Conservation (phyloP, 352 stramenopile genomes). For the Phytophthora ohioensis region DNA sequence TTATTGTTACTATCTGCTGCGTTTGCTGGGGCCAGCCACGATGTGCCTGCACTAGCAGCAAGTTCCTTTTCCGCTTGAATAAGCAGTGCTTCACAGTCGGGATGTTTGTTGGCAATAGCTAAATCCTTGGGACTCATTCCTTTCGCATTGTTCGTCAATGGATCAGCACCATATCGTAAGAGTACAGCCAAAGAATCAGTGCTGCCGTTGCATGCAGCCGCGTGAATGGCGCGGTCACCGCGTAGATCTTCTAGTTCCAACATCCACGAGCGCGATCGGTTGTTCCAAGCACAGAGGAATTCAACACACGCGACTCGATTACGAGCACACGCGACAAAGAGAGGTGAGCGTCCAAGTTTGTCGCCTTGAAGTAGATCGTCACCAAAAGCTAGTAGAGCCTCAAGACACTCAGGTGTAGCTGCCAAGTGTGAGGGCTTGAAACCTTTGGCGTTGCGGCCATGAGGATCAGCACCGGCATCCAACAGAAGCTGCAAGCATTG, state of each 20-base stretch:
- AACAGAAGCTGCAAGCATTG: slow-evolving; percentile 57
- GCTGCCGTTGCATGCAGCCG: slow-evolving; percentile 71
- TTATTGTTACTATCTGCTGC: slow-evolving; percentile 37
- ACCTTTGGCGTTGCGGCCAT: slow-evolving; percentile 71
- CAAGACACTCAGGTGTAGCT: slow-evolving; percentile 60
- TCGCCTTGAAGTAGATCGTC: slow-evolving; percentile 75
- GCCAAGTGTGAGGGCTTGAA: slow-evolving; percentile 77
- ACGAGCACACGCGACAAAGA: slow-evolving; percentile 72
- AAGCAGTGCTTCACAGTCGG: slow-evolving; percentile 54
- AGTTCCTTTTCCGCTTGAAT: slow-evolving; percentile 51
- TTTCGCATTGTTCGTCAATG: slow-evolving; percentile 55
- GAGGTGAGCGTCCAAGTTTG: slow-evolving; percentile 65
- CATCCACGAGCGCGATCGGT: slow-evolving; percentile 73
- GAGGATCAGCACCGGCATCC: slow-evolving; percentile 61
- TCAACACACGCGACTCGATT: slow-evolving; percentile 61
- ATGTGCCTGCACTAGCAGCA: slow-evolving; percentile 39
- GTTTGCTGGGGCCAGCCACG: slow-evolving; percentile 67
- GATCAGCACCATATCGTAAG: slow-evolving; percentile 61
- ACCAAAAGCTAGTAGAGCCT: slow-evolving; percentile 59
- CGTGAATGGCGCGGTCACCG: slow-evolving; percentile 67
- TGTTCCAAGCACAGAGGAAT: slow-evolving; percentile 72
- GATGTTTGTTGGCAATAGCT: slow-evolving; percentile 55
- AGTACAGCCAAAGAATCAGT: slow-evolving; percentile 50
- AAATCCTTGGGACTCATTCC: slow-evolving; percentile 62
- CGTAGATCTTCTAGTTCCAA: slow-evolving; percentile 72